Base-by-base conservation (phyloP, 306 rosid species). In the Pyrus bretschneideri region DNA sequence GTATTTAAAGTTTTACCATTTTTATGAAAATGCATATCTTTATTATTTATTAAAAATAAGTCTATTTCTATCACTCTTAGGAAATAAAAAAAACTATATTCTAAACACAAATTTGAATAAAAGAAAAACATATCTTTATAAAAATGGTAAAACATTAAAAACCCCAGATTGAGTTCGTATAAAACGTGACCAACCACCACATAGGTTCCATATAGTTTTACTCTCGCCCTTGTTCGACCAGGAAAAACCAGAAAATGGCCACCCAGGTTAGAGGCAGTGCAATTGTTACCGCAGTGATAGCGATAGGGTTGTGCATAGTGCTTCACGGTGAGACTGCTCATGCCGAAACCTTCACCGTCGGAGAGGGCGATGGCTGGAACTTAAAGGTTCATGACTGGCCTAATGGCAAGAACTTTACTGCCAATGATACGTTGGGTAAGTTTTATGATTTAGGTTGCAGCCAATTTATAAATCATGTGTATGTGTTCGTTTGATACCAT, bases 381-480 rank as follows among this genome's bases (percentile, higher is more conserved):
- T 84, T 91, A 3, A 84, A 81, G 77, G 35, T 79, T 27, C 81
- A 64, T 57, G 71, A 49, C 3, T 89, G 97, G 97, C 91, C 93
- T 1, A 70, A 25, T 0, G 91, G 90, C 52, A 91, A 89, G 80
- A 79, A 54, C 31, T 91, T 93, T 11, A 76, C 78, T 2, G 87
- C 95, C 4, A 90, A 93, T 11, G 98, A 91, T 76, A 87, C 81
- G 4, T 88, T 93, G 15, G 93, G 97, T 90, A 23, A 64, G 83
- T 75, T 60, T 2, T 11, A 19, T 15, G 18, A 1, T 49, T 49
- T 49, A 14, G 1, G 19, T 49, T 49, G 3, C 6, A 5, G 54
- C 54, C 54, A 49, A 49, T 17, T 49, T 4, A 49, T 49, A 49
- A 1, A 4, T 38, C 42, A 7, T 49, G 2, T 49, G 2, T 4